phyloP scores from a whole-genome alignment of 495 filamentous ascomycete species.

The Neurospora sp. region DNA sequence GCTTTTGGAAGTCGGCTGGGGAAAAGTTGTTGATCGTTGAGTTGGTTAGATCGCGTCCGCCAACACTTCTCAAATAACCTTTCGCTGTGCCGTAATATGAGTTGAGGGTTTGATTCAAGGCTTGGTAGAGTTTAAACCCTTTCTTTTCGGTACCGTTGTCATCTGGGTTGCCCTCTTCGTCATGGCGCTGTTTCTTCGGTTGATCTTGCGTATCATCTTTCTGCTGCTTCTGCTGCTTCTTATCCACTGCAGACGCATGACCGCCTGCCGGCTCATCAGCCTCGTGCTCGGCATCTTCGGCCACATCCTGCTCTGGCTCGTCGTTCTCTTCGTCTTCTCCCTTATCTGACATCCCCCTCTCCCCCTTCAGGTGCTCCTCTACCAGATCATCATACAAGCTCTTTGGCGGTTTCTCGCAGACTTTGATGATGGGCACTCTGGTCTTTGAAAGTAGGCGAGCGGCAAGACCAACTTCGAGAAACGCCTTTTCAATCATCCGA shows the following conservation, averaged over 20 bases:
- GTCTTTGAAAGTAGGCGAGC: constrained; percentile 61
- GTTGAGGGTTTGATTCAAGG: constrained; percentile 23
- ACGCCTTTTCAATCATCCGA: constrained; percentile 52
- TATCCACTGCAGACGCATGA: background rate
- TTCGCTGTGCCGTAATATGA: constrained; percentile 36
- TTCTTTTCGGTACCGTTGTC: constrained; percentile 15
- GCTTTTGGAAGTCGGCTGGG: constrained; percentile 26
- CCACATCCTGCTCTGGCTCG: constrained; percentile 13
- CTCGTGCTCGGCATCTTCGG: constrained; percentile 1
- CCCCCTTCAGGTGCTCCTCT: constrained; percentile 54
- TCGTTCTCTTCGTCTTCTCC: constrained; percentile 36
- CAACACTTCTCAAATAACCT: constrained; percentile 32
- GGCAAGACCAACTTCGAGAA: constrained; percentile 60
- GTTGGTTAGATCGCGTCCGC: constrained; percentile 36
- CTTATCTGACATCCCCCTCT: constrained; percentile 30
- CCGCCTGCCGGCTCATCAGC: background rate
- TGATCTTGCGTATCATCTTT: background rate
- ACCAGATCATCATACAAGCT: constrained; percentile 41
- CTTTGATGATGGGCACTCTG: constrained; percentile 71
- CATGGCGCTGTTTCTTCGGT: background rate
- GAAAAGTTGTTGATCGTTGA: constrained; percentile 27
- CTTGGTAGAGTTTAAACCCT: constrained; percentile 26
- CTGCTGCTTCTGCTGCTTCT: background rate
- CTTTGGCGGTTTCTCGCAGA: constrained; percentile 56
- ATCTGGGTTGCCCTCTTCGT: background rate